phyloP scores from a whole-genome alignment of 1,284 basidiomycete genomes.

The Sanghuangporus sanghuang region DNA sequence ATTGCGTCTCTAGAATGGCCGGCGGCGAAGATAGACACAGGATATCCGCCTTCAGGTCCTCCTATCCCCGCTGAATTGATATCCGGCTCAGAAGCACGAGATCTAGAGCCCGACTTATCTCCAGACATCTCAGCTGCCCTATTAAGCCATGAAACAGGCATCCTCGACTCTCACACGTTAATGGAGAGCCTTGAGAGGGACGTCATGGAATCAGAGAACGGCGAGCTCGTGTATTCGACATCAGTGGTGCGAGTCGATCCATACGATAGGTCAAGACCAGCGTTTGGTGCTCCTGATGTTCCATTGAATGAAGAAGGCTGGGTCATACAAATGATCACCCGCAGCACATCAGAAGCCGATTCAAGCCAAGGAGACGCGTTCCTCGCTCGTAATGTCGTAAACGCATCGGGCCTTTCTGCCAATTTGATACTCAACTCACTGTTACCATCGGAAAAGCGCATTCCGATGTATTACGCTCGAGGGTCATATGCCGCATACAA shows the following conservation, averaged over 20 bases:
- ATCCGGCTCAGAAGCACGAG: constrained; percentile 63
- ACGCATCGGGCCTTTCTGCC: constrained; percentile 81
- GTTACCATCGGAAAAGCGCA: constrained; percentile 46
- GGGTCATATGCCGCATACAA: constrained; percentile 87
- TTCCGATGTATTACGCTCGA: constrained; percentile 72
- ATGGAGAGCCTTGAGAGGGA: constrained; percentile 81
- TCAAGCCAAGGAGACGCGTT: constrained; percentile 50
- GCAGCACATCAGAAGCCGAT: constrained; percentile 33
- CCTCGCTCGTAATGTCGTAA: constrained; percentile 83
- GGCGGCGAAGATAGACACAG: constrained; percentile 28
- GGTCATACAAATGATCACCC: constrained; percentile 66
- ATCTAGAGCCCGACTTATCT: constrained; percentile 81
- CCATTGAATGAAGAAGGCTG: constrained; percentile 52
- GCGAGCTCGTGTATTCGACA: constrained; percentile 79
- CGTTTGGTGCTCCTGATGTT: constrained; percentile 16
- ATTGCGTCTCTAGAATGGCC: constrained; percentile 51
- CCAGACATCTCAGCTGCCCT: constrained; percentile 67
- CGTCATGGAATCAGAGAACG: constrained; percentile 64
- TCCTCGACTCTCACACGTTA: constrained; percentile 81
- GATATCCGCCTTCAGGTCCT: constrained; percentile 8
- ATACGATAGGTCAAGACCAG: constrained; percentile 24
- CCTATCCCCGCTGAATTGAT: constrained; percentile 69
- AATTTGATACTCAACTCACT: constrained; percentile 69
- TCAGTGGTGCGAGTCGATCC: constrained; percentile 86
- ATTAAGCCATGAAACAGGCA: constrained; percentile 85